A percentile compares a stretch with the other conserved stretches of the same genome.
These are phyloP conservation scores for Tulasnella sp. DNA, from an alignment of 768 basidiomycete species.

Conservation along the genomic window DNA sequence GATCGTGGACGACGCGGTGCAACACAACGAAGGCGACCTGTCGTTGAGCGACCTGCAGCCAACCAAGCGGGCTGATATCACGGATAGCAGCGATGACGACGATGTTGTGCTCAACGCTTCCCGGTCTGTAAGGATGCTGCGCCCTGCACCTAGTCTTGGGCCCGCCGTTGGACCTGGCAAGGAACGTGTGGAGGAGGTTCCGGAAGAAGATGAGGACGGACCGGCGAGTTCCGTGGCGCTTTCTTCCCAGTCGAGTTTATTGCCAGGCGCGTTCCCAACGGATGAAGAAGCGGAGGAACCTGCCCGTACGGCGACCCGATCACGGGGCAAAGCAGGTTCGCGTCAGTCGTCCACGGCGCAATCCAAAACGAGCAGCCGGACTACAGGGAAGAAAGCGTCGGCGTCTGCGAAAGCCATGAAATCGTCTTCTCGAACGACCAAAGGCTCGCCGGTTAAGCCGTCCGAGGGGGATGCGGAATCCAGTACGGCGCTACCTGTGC, in stretches of 20 bases:
- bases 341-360: not conserved
- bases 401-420: not conserved
- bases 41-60: constrained; percentile 3
- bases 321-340: not conserved
- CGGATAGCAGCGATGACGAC: not conserved
- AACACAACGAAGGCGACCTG: not conserved
- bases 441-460: not conserved
- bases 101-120: constrained; percentile 1
- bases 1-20: not conserved
- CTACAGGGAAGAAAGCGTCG: not conserved
- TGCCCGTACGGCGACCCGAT: not conserved
- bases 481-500: not conserved
- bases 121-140: not conserved
- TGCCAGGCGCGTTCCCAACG: constrained; percentile 6
- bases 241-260: not conserved
- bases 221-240: not conserved
- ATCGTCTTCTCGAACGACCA: not conserved
- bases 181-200: not conserved
- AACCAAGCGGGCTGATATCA: not conserved
- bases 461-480: not conserved
- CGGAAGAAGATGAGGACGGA: not conserved
- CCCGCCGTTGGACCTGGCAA: not conserved
- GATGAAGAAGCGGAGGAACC: not conserved
- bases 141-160: not conserved
- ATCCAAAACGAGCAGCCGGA: not conserved